These are phyloP conservation scores for Elsinoe batatas DNA, from an alignment of 2,329 filamentous ascomycete genomes.

Conservation along the genomic window DNA sequence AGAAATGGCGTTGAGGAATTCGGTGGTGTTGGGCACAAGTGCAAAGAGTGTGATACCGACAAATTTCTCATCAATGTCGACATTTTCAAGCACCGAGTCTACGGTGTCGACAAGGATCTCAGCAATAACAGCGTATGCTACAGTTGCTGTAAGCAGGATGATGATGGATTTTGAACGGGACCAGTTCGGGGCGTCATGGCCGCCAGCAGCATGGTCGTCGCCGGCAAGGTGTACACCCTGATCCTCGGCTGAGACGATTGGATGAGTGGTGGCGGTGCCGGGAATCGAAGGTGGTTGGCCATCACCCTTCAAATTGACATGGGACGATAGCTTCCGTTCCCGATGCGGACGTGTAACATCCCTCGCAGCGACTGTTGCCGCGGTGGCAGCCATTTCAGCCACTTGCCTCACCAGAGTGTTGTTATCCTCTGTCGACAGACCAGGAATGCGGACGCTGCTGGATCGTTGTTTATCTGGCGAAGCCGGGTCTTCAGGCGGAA, in stretches of 20 bases:
- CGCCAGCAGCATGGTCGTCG: conserved; percentile 49
- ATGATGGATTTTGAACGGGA: conserved; percentile 81
- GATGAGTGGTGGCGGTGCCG: not conserved
- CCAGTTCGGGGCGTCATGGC: conserved; percentile 99
- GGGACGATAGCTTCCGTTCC: conserved; percentile 32
- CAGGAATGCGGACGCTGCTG: conserved; percentile 40
- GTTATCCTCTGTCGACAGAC: conserved; percentile 74
- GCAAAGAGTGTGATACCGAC: conserved; percentile 94
- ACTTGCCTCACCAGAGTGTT: conserved; percentile 73
- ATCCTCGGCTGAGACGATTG: conserved; percentile 23
- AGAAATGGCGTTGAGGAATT: conserved; percentile 97
- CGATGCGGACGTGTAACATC: conserved; percentile 53
- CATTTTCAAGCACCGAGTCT: conserved; percentile 84
- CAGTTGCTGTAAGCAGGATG: conserved; percentile 77
- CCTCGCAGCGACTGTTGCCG: conserved; percentile 74
- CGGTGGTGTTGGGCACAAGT: conserved; percentile 93
- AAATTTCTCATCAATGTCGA: conserved; percentile 94
- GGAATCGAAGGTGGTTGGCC: conserved; percentile 1
- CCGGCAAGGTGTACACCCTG: conserved; percentile 25
- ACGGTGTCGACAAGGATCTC: conserved; percentile 96
- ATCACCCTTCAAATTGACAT: conserved; percentile 30
- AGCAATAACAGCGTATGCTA: conserved; percentile 92
- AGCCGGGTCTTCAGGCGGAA: conserved; percentile 52
- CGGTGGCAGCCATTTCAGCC: conserved; percentile 86
- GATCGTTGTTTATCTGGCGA: conserved; percentile 33